Evolutionary conservation across 306 rosid species (phyloP), one percentile per base, ranked within the genome.

Genomic region (Adenanthera pavonina): DNA sequence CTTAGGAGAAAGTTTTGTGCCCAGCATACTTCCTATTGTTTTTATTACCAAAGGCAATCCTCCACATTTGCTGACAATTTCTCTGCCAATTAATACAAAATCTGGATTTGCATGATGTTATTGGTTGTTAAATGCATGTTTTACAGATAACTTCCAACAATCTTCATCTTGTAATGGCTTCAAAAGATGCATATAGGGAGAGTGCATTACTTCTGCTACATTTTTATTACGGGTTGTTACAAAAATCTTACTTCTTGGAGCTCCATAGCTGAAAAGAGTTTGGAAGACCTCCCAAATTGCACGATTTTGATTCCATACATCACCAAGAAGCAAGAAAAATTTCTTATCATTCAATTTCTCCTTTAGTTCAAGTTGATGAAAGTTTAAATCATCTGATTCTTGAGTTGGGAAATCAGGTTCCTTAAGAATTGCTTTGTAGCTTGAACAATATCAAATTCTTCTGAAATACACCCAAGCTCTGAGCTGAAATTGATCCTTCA

Each of bases 11-110:
- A 3, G 14, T 10, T 43, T 68, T n/a, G 7, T 19, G 35, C 10
- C 1, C 53, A 68, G 19, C 8, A 68, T 14, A 1, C 51, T 41
- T 43, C 17, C 73, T 8, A 68, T 3, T 2, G 69, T 62, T 62
- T 62, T 62, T 62, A 62, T 62, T 4, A 44, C 69, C 17, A 62
- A 35, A 0, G 73, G 73, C 17, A 68, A 68, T 44, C 73, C 73
- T 68, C 52, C 35, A 4, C 73, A 68, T 17, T 68, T 68, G 14
- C 43, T 8, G 3, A 68, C 53, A 43, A 68, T 68, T n/a, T 9
- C 8, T 68, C 9, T 9, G 19, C 73, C 73, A 19, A 68, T 19
- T 4, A 7, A n/a, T 9, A 0, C 17, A 4, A 62, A 19, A 4
- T 62, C 3, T 34, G 3, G 69, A 62, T 34, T 19, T 13, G 0